These are phyloP conservation scores for Rhododendron henanense DNA, from an alignment of 148 eudicot species.

Conservation along the genomic window DNA sequence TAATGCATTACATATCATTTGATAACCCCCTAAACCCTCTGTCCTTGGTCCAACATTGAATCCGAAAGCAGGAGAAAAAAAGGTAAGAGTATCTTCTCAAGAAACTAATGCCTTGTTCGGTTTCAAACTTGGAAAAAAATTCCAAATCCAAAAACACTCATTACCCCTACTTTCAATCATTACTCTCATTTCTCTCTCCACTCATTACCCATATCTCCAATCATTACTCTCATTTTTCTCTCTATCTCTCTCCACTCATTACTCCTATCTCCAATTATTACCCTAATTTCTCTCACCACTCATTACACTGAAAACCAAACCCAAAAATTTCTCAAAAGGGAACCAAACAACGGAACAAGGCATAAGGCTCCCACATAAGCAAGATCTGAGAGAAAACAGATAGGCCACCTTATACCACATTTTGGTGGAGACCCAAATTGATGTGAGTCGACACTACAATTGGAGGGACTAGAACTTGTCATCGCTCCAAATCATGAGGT, in stretches of 20 bases:
- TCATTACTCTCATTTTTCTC: no score
- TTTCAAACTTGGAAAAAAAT: no score
- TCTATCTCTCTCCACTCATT: no score
- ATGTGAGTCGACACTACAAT: background rate
- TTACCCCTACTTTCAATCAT: no score
- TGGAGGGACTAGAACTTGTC: background rate
- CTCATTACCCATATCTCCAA: no score
- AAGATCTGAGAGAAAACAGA: background rate
- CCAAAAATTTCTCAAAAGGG: no score
- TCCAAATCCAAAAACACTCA: no score
- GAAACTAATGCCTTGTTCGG: background rate
- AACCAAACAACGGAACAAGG: no score
- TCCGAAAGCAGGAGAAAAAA: background rate
- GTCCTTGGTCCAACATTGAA: background rate
- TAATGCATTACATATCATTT: background rate
- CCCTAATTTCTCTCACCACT: no score
- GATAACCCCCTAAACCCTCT: background rate
- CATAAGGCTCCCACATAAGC: background rate
- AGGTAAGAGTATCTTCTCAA: background rate
- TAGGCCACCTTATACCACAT: background rate
- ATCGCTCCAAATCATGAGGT: background rate
- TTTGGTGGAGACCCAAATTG: background rate
- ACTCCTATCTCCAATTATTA: no score
- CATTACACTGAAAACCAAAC: no score
- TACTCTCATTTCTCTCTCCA: no score